Conservation (phyloP, 805 yeast genomes). For the Metschnikowia henanensis region DNA sequence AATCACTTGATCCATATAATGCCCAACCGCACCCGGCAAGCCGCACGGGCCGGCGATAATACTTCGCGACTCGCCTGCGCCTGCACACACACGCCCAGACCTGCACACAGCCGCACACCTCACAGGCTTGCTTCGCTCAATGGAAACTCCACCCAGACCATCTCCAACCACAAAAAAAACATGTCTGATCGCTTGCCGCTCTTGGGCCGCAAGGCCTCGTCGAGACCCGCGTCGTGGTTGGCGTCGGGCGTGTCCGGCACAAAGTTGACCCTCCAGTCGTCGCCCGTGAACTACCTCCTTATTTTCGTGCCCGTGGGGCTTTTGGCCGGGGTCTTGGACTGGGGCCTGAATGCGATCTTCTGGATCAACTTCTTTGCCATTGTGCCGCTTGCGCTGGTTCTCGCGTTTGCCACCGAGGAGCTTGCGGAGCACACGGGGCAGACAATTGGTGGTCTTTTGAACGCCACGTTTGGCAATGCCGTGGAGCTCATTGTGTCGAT, state of each 20-base stretch:
- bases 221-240: constrained; percentile 3
- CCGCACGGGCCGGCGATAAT: too few relatives aligned
- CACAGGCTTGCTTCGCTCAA: too few relatives aligned
- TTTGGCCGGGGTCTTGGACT: constrained; percentile 59
- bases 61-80: too few relatives aligned
- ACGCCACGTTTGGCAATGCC: constrained; percentile 98
- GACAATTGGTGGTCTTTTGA: constrained; percentile 89
- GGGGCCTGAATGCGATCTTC: constrained; percentile 59
- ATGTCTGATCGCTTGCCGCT: constrained; percentile 19
- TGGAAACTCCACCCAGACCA: too few relatives aligned
- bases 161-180: too few relatives aligned
- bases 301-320: constrained; percentile 90
- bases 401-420: constrained; percentile 94
- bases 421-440: constrained; percentile 85
- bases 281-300: constrained; percentile 74
- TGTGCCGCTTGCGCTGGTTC: constrained; percentile 85
- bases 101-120: too few relatives aligned
- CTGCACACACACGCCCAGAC: too few relatives aligned
- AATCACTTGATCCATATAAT: too few relatives aligned
- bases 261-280: constrained; percentile 43
- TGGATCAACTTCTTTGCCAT: constrained; percentile 83
- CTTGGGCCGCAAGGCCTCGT: constrained; percentile 11
- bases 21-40: too few relatives aligned
- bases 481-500: constrained; percentile 94
- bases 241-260: constrained; percentile 10